A percentile compares a stretch with the other conserved stretches of the same genome.
These are phyloP conservation scores for Xylaria sp. DNA, from an alignment of 2,329 filamentous ascomycete species.

Conservation along the genomic window DNA sequence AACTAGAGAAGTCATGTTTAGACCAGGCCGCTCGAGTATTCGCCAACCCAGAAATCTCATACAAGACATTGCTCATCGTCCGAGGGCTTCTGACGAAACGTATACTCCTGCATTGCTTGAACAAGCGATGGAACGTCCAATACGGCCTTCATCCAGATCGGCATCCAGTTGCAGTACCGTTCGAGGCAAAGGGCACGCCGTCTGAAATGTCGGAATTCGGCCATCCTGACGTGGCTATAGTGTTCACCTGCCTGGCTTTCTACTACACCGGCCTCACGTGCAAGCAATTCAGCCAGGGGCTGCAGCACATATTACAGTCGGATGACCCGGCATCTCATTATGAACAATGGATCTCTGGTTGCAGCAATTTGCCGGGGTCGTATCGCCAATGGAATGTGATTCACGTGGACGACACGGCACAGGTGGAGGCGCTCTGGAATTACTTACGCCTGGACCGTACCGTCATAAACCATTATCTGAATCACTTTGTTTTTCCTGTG, in stretches of 20 bases:
- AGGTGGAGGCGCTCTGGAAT: slow-evolving; percentile 46
- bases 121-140: slow-evolving; percentile 63
- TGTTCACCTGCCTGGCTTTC: slow-evolving; percentile 60
- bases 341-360: slow-evolving; percentile 40
- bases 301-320: slow-evolving; percentile 47
- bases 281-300: slow-evolving; percentile 42
- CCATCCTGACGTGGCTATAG: slow-evolving; percentile 61
- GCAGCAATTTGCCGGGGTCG: slow-evolving; percentile 37
- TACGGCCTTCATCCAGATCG: slow-evolving; percentile 54
- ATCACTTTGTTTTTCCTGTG: slow-evolving; percentile 58
- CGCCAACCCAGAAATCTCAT: slow-evolving; percentile 30
- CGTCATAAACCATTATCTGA: slow-evolving; percentile 55
- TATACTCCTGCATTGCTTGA: slow-evolving; percentile 53
- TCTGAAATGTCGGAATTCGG: slow-evolving; percentile 59
- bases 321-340: slow-evolving; percentile 55
- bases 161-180: slow-evolving; percentile 61
- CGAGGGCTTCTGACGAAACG: slow-evolving; percentile 57
- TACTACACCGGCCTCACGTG: slow-evolving; percentile 56
- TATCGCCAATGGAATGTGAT: slow-evolving; percentile 50
- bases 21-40: slow-evolving; percentile 26
- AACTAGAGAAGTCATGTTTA: slow-evolving; percentile 17
- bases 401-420: slow-evolving; percentile 51
- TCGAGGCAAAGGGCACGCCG: slow-evolving; percentile 58
- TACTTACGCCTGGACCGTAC: slow-evolving; percentile 42
- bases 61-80: slow-evolving; percentile 46